A percentile compares a stretch with the other conserved stretches of the same genome.
Conservation (phyloP, 108 stramenopile genomes). For the Skeletonema grethae region DNA sequence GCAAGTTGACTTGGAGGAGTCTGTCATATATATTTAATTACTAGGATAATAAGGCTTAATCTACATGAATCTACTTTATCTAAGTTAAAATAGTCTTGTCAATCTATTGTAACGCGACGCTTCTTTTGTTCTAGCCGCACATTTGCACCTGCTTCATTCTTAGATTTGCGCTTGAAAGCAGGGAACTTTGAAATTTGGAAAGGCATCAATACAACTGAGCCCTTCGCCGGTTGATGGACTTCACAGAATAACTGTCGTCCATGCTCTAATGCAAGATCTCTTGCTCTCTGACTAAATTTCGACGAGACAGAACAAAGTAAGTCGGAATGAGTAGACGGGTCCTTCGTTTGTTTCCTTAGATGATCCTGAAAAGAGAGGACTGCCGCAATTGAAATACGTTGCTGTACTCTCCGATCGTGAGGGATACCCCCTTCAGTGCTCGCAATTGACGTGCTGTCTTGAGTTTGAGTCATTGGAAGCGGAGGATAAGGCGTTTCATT, state of each 20-base stretch:
- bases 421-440: neutral
- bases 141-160: neutral
- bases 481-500: neutral
- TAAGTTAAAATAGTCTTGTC: no score
- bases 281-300: slow-evolving; percentile 19
- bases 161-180: neutral
- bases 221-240: neutral
- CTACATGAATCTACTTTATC: no score
- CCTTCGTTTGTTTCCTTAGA: neutral
- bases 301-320: slow-evolving; percentile 1
- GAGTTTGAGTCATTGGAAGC: neutral
- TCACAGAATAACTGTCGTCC: slow-evolving; percentile 14
- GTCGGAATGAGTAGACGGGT: neutral
- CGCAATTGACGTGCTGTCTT: neutral
- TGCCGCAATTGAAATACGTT: slow-evolving; percentile 8
- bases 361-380: slow-evolving; percentile 18
- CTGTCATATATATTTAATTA: slow-evolving; percentile 15
- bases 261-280: slow-evolving; percentile 11
- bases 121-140: neutral
- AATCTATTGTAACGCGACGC: neutral
- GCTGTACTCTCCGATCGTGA: slow-evolving; percentile 5
- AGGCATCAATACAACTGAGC: neutral
- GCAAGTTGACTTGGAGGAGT: slow-evolving; percentile 30
- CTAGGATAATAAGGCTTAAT: neutral
- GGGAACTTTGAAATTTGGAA: neutral